Conservation (phyloP, 495 filamentous ascomycete species). For the Apodospora peruviana region DNA sequence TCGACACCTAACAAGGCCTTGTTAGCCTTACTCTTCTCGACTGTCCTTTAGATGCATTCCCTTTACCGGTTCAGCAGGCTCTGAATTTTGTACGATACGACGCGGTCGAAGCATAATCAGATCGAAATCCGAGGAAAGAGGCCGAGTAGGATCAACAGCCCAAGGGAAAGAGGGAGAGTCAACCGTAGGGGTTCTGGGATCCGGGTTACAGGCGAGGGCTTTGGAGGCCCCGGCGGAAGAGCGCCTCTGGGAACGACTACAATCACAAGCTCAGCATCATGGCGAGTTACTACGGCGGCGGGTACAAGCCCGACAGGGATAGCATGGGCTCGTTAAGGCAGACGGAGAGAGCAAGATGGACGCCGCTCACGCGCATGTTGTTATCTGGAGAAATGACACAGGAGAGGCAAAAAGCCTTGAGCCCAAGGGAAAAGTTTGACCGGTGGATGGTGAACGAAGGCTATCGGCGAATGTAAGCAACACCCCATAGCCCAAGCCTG, state of each 20-base stretch:
- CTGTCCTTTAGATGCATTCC: constrained; percentile 21
- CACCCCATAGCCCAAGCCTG: not conserved
- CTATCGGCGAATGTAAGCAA: constrained; percentile 61
- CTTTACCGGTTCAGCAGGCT: constrained; percentile 51
- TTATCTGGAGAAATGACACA: constrained; percentile 65
- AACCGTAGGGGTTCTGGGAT: constrained; percentile 8
- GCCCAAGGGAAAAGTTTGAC: constrained; percentile 44
- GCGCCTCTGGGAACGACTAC: constrained; percentile 8
- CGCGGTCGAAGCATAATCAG: constrained; percentile 7
- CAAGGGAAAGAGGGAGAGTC: constrained; percentile 9
- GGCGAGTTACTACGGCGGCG: constrained; percentile 42
- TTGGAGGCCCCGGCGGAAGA: constrained; percentile 7
- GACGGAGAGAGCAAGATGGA: constrained; percentile 62
- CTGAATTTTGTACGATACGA: constrained; percentile 33
- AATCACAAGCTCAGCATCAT: constrained; percentile 27
- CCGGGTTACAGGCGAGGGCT: constrained; percentile 4
- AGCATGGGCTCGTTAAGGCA: constrained; percentile 28
- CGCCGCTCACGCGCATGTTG: constrained; percentile 62
- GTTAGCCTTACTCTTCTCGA: constrained; percentile 27
- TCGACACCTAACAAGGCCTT: constrained; percentile 10
- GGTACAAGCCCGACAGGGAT: constrained; percentile 23
- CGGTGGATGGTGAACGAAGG: constrained; percentile 76
- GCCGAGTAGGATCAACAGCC: constrained; percentile 13
- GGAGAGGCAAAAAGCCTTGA: constrained; percentile 56
- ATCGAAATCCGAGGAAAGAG: constrained; percentile 3